Conservation (phyloP, 1,284 basidiomycete genomes). For the Abortiporus biennis region DNA sequence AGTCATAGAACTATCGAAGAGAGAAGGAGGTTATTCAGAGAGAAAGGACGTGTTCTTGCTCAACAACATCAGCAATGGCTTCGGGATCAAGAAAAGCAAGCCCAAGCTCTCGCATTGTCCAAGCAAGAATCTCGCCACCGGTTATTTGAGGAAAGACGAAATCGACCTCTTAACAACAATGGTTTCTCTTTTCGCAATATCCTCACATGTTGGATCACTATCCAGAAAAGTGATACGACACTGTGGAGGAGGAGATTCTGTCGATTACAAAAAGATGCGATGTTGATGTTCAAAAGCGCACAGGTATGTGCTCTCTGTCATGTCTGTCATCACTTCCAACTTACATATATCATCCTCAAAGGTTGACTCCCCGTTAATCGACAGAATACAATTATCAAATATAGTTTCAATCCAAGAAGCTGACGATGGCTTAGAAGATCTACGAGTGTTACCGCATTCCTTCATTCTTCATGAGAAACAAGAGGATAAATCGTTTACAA, state of each 20-base stretch:
- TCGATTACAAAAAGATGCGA: background rate
- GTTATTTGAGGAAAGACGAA: background rate
- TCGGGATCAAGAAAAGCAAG: background rate
- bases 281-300: no score
- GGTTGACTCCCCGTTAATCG: background rate
- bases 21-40: background rate
- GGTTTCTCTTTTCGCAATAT: no score
- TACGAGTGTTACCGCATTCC: constrained; percentile 2
- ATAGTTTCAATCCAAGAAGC: background rate
- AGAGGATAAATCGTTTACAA: background rate
- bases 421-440: constrained; percentile 2
- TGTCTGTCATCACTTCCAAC: no score
- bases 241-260: constrained; percentile 3
- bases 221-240: background rate
- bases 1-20: background rate
- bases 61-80: constrained; percentile 4
- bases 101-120: background rate
- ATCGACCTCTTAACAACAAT: no score
- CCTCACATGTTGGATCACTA: constrained; percentile 5
- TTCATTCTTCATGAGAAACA: constrained; percentile 1
- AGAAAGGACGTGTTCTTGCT: no score
- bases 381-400: background rate
- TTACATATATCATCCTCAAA: no score
- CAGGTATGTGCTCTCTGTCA: no score
- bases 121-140: constrained; percentile 1